phyloP scores from a whole-genome alignment of 352 stramenopile species.

The Globisporangium nodosum region DNA sequence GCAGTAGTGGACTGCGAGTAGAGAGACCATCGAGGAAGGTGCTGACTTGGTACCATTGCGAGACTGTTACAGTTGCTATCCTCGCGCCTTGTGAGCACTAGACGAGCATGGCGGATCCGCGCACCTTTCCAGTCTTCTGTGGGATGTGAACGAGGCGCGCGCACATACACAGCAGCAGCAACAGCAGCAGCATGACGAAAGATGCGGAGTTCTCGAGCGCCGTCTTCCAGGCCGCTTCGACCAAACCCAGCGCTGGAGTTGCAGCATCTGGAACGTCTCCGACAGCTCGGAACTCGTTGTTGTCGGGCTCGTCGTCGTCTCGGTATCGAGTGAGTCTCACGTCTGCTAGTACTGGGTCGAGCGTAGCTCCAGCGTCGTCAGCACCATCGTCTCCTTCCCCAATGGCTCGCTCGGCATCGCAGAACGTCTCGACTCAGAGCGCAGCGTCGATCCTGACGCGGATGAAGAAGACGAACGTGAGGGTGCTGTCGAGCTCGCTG shows the following conservation, averaged over 20 bases:
- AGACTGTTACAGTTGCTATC: no score
- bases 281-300: neutral
- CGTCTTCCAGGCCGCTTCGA: neutral
- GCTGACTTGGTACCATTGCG: no score
- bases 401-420: conserved; percentile 7
- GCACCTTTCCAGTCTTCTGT: neutral
- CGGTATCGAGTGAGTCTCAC: conserved; percentile 2
- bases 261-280: neutral
- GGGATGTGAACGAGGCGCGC: neutral
- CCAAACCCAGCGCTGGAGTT: neutral
- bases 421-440: conserved; percentile 12
- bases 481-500: neutral
- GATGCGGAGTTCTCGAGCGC: conserved; percentile 8
- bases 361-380: neutral
- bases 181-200: conserved; percentile 5
- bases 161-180: neutral
- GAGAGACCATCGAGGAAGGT: no score
- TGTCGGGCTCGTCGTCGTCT: neutral
- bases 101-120: neutral
- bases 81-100: no score
- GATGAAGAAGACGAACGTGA: conserved; percentile 20
- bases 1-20: no score
- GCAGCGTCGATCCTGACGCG: conserved; percentile 17
- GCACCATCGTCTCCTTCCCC: neutral
- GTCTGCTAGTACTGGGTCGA: no score